Conservation (phyloP, 352 stramenopile species). For the Globisporangium uncinulatum region DNA sequence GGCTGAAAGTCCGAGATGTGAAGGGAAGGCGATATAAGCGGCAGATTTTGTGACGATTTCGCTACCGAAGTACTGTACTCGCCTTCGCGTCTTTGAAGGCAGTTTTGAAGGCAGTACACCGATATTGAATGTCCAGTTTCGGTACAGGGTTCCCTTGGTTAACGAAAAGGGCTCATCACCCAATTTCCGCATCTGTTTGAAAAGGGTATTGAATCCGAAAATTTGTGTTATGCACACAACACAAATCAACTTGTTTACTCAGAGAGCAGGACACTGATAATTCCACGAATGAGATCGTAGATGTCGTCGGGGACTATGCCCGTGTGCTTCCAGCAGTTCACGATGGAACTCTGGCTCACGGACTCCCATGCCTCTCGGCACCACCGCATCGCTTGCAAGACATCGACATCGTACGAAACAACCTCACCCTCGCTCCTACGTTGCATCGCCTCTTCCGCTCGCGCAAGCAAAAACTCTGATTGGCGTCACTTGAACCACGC, state of each 20-base stretch:
- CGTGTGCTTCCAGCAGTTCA: too few relatives aligned
- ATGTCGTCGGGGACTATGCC: constrained; percentile 1
- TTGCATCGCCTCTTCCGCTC: not conserved
- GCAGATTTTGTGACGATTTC: too few relatives aligned
- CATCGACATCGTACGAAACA: too few relatives aligned
- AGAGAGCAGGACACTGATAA: constrained; percentile 1
- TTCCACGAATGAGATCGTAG: not conserved
- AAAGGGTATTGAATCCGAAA: not conserved
- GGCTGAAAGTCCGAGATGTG: too few relatives aligned
- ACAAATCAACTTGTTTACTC: too few relatives aligned
- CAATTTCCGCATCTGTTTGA: not conserved
- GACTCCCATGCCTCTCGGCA: not conserved
- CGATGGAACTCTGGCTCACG: too few relatives aligned
- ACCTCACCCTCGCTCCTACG: not conserved
- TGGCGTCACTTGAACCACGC: constrained; percentile 2
- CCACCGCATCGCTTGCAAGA: not conserved
- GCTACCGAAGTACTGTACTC: too few relatives aligned
- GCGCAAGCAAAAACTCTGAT: not conserved
- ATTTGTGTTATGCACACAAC: too few relatives aligned
- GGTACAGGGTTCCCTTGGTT: constrained; percentile 6
- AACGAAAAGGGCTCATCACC: not conserved
- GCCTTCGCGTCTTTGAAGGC: too few relatives aligned
- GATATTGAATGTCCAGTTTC: too few relatives aligned
- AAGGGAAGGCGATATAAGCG: too few relatives aligned
- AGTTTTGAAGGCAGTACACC: too few relatives aligned